Evolutionary conservation across 805 yeast genomes (phyloP), one percentile per base, ranked within the genome.

Genomic region (Debaryomyces castellii): DNA sequence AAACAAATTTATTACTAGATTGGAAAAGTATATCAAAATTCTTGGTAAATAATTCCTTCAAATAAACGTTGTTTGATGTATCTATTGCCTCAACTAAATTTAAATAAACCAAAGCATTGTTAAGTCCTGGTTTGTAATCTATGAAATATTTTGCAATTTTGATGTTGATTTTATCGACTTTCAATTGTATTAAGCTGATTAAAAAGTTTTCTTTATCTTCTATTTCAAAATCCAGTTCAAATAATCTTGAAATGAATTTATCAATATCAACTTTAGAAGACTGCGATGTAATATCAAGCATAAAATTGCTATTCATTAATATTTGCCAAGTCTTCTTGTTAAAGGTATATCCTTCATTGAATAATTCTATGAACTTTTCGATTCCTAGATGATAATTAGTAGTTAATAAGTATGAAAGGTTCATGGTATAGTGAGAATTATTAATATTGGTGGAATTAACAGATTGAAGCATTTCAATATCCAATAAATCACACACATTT

Each of bases 271-370:
- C 36, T n/a, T 42, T 41, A 1, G 47, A 39, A 5, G 55, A 54
- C 9, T 41, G 44, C 28, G 57, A 58, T 36, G 66, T 53, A 3
- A 45, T 16, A 16, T 54, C 59, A 25, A 47, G 33, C 2, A 61
- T 52, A 42, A 70, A 69, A 11, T 54, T 53, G 21, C 58, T 54
- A 40, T 61, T 69, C 21, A 69, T 52, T 3, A 71, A 37, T 6
- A 62, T 57, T 3, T 47, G 51, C 67, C 74, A 66, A 2, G 76
- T 71, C 5, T 46, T 45, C 5, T 54, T 39, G 17, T 55, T 58
- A 53, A 72, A 72, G 6, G 56, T 55, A 32, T 55, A 59, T 0
- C 73, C 73, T n/a, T 58, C 57, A 9, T 50, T 48, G 48, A 69
- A 67, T 4, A 48, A 47, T 10, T 57, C 57, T 4, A 66, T 35